These are phyloP conservation scores for Chenopodium suecicum DNA, from an alignment of 148 eudicot species.

Conservation along the genomic window DNA sequence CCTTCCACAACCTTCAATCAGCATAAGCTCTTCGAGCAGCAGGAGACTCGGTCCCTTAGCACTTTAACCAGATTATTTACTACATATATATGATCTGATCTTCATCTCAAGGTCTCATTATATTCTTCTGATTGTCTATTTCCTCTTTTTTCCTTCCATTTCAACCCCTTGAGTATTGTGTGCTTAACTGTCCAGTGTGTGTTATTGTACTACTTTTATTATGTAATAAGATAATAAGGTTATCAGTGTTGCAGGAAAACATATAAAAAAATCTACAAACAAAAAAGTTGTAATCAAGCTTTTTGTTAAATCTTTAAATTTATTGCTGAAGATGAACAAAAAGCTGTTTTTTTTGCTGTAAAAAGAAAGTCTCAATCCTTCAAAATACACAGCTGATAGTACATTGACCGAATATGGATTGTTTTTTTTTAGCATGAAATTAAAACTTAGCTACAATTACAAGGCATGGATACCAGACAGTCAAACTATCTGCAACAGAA, in stretches of 20 bases:
- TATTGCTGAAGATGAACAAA: not conserved
- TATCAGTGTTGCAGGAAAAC: not conserved
- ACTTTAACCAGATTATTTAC: slow-evolving; percentile 2
- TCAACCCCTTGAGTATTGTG: not conserved
- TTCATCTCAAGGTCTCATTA: not conserved
- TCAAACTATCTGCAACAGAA: not conserved
- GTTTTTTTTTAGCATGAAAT: not conserved
- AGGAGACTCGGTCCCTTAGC: slow-evolving; percentile 25
- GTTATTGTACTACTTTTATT: not conserved
- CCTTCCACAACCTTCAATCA: slow-evolving; percentile 39
- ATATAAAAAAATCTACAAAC: not conserved
- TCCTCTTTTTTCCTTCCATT: not conserved
- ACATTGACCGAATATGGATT: not conserved
- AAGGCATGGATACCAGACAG: not conserved
- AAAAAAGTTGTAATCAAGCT: not conserved
- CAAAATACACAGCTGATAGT: not conserved
- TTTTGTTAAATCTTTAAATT: not conserved
- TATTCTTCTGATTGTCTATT: not conserved
- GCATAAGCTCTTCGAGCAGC: slow-evolving; percentile 19
- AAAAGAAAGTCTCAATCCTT: not conserved
- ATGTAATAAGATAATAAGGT: slow-evolving; percentile 6
- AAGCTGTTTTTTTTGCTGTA: not conserved
- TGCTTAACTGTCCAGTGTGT: not conserved
- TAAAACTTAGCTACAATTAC: not conserved
- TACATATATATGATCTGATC: not conserved